phyloP scores from a whole-genome alignment of 2,329 filamentous ascomycete species.

The Cadophora sp. region DNA sequence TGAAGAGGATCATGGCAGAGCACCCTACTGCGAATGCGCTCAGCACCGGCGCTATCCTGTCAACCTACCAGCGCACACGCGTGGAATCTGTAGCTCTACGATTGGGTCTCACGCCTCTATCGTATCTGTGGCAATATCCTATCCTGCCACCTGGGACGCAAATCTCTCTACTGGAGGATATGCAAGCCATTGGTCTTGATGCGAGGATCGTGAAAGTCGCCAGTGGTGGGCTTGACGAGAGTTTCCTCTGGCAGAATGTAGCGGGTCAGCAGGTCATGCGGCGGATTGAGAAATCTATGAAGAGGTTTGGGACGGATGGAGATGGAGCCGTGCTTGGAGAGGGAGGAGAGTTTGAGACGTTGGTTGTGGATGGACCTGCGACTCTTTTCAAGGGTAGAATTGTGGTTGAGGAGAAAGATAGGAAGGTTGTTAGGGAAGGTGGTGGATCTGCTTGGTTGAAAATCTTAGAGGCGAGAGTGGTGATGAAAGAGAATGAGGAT shows the following conservation, averaged over 20 bases:
- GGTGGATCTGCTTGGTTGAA: slow-evolving; percentile 80
- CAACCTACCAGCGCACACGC: slow-evolving; percentile 94
- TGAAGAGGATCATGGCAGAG: slow-evolving; percentile 67
- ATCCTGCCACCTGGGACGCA: slow-evolving; percentile 62
- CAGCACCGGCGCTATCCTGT: slow-evolving; percentile 89
- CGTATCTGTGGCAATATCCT: slow-evolving; percentile 93
- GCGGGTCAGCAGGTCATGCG: slow-evolving; percentile 59
- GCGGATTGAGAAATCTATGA: slow-evolving; percentile 60
- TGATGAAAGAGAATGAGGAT: slow-evolving; percentile 52
- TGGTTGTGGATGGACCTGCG: slow-evolving; percentile 81
- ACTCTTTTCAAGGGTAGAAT: slow-evolving; percentile 77
- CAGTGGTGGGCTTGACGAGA: slow-evolving; percentile 84
- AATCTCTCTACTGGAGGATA: slow-evolving; percentile 74
- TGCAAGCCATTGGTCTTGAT: slow-evolving; percentile 79
- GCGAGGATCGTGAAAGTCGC: slow-evolving; percentile 96
- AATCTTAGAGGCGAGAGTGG: slow-evolving; percentile 60
- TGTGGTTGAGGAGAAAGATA: slow-evolving; percentile 61
- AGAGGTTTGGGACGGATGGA: slow-evolving; percentile 69
- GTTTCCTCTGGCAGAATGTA: slow-evolving; percentile 82
- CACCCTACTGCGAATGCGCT: slow-evolving; percentile 88
- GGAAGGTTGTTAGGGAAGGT: slow-evolving; percentile 65
- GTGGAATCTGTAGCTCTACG: slow-evolving; percentile 90
- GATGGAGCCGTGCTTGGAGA: slow-evolving; percentile 83
- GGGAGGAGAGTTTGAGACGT: slow-evolving; percentile 94
- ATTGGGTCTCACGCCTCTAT: slow-evolving; percentile 81